Evolutionary conservation across 2,329 filamentous ascomycete genomes (phyloP).

Genomic region (Saccharata proteae): DNA sequence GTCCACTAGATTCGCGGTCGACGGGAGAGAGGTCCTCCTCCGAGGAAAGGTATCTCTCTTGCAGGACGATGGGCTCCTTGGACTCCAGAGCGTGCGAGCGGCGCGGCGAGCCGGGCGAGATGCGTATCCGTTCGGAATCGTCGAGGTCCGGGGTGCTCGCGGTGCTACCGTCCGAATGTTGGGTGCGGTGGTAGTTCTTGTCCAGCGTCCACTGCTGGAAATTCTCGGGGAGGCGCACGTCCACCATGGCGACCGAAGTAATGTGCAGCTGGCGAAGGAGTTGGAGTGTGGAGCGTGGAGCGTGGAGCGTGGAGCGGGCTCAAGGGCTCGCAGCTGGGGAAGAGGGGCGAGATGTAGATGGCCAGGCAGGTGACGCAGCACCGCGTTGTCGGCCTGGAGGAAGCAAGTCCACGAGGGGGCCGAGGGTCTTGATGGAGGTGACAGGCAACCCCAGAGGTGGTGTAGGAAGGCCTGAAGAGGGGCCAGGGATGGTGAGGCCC

Average conservation of each 20-base stretch:
- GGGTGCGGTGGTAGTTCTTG: constrained; percentile 17
- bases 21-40: constrained; percentile 27
- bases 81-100: constrained; percentile 10
- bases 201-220: constrained; percentile 26
- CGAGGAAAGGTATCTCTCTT: constrained; percentile 26
- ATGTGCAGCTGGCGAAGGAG: neutral
- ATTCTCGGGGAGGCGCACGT: constrained; percentile 10
- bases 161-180: constrained; percentile 19
- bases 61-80: constrained; percentile 17
- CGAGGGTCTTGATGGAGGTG: neutral
- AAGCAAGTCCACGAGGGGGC: neutral
- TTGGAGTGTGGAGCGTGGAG: constrained; percentile 1
- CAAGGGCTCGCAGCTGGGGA: constrained; percentile 2
- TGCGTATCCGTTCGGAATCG: constrained; percentile 21
- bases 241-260: constrained; percentile 5
- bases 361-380: neutral
- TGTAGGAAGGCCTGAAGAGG: constrained; percentile 1
- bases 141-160: constrained; percentile 22
- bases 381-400: constrained; percentile 4
- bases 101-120: constrained; percentile 17
- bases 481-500: constrained; percentile 6
- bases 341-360: constrained; percentile 4
- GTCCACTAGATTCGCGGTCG: constrained; percentile 15
- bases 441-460: constrained; percentile 3
- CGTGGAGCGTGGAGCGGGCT: neutral